A percentile compares a stretch with the other conserved stretches of the same genome.
These are phyloP conservation scores for Misopates orontium DNA, from an alignment of 257 asterid species.

Conservation along the genomic window DNA sequence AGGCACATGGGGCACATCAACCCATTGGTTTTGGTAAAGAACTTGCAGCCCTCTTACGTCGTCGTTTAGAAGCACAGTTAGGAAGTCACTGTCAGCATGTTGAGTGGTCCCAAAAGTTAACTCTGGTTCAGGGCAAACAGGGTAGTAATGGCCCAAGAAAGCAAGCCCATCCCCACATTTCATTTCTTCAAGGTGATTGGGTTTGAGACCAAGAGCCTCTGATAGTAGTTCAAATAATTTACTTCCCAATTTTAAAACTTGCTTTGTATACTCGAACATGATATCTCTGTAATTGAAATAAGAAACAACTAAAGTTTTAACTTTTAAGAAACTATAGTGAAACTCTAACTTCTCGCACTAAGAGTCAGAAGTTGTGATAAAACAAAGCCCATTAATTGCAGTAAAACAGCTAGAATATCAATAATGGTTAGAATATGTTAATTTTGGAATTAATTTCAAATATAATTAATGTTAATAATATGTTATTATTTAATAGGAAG, in stretches of 20 bases:
- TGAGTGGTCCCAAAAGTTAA: conserved; percentile 39
- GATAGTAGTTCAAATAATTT: conserved; percentile 32
- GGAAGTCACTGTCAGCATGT: conserved; percentile 49
- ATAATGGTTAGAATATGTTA: no score
- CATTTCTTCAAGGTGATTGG: conserved; percentile 32
- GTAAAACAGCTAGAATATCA: no score
- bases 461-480: no score
- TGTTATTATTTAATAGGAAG: no score
- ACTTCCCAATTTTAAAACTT: conserved; percentile 30
- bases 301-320: neutral
- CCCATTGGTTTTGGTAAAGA: conserved; percentile 47
- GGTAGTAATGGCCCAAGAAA: conserved; percentile 38
- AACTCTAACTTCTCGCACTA: no score
- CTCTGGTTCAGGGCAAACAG: conserved; percentile 41
- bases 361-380: no score
- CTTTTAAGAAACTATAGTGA: no score
- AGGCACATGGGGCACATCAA: conserved; percentile 43
- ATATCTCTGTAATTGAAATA: conserved; percentile 31
- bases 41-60: conserved; percentile 48
- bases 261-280: conserved; percentile 35
- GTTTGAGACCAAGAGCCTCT: conserved; percentile 34
- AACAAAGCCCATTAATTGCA: no score
- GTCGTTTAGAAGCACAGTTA: conserved; percentile 46
- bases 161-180: conserved; percentile 36
- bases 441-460: no score